Conservation (phyloP, 2,329 filamentous ascomycete genomes). For the Drechslerella dactyloides region DNA sequence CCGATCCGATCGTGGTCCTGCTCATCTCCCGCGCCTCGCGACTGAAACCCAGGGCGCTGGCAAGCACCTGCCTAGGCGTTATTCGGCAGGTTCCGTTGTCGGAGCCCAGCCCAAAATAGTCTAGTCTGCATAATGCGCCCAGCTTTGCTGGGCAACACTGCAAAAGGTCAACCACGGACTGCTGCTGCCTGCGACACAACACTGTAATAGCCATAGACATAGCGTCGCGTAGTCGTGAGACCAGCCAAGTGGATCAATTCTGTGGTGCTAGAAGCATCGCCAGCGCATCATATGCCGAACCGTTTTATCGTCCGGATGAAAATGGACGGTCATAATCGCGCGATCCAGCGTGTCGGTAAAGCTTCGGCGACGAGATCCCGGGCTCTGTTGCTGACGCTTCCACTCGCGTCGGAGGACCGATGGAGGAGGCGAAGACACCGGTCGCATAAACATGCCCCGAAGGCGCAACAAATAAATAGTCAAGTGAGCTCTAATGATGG, state of each 20-base stretch:
- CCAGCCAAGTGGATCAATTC: neutral
- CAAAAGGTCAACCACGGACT: conserved; percentile 12
- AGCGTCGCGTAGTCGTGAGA: conserved; percentile 21
- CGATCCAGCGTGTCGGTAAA: conserved; percentile 28
- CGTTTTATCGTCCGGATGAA: conserved; percentile 9
- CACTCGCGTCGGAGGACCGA: neutral
- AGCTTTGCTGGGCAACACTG: conserved; percentile 9
- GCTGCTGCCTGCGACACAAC: conserved; percentile 26
- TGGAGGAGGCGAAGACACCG: conserved; percentile 19
- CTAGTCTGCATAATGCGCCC: conserved; percentile 7
- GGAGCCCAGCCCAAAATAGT: conserved; percentile 33
- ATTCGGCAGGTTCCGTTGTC: conserved; percentile 38
- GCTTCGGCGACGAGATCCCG: conserved; percentile 25
- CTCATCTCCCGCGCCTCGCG: conserved; percentile 19
- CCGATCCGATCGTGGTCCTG: conserved; percentile 26
- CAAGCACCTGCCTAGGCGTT: conserved; percentile 9
- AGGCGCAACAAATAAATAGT: conserved; percentile 1
- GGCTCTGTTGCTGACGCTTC: conserved; percentile 6
- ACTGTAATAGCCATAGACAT: conserved; percentile 41
- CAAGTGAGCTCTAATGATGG: neutral
- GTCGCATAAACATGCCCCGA: conserved; percentile 36
- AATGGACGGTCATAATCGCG: conserved; percentile 17
- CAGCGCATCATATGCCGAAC: conserved; percentile 6
- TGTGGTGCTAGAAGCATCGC: neutral
- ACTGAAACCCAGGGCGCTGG: conserved; percentile 31